These are phyloP conservation scores for Drechslerella dactyloides DNA, from an alignment of 2,329 filamentous ascomycete species.

Conservation along the genomic window DNA sequence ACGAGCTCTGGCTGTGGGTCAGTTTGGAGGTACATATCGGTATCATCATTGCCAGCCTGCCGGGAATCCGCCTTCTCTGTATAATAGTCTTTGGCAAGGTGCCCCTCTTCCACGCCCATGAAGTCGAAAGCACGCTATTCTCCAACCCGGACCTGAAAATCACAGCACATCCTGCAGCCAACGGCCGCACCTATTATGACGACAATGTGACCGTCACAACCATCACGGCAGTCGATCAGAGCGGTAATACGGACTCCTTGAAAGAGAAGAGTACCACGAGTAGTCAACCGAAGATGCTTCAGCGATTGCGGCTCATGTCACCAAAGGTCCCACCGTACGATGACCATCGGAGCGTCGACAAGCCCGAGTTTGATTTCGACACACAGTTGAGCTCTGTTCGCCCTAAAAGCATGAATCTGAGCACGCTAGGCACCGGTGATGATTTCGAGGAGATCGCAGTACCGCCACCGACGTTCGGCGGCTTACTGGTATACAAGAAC, in stretches of 20 bases:
- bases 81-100: conserved; percentile 33
- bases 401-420: neutral
- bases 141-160: conserved; percentile 33
- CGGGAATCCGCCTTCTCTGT: conserved; percentile 35
- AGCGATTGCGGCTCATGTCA: conserved; percentile 21
- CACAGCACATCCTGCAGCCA: conserved; percentile 8
- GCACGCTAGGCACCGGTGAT: conserved; percentile 22
- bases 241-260: conserved; percentile 1
- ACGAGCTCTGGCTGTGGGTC: conserved; percentile 48
- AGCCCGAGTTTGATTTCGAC: conserved; percentile 31
- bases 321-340: neutral
- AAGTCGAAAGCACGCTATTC: conserved; percentile 42
- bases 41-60: conserved; percentile 47
- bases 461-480: conserved; percentile 35
- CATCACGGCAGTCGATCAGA: conserved; percentile 21
- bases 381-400: neutral
- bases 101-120: conserved; percentile 33
- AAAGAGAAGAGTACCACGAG: neutral
- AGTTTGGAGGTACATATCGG: conserved; percentile 44
- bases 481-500: conserved; percentile 43
- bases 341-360: neutral
- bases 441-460: conserved; percentile 46
- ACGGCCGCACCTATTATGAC: conserved; percentile 14
- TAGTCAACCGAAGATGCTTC: conserved; percentile 9
- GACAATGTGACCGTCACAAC: conserved; percentile 37